Evolutionary conservation across 768 basidiomycete genomes (phyloP), one percentile per base, ranked within the genome.

Genomic region (Russula sp.): DNA sequence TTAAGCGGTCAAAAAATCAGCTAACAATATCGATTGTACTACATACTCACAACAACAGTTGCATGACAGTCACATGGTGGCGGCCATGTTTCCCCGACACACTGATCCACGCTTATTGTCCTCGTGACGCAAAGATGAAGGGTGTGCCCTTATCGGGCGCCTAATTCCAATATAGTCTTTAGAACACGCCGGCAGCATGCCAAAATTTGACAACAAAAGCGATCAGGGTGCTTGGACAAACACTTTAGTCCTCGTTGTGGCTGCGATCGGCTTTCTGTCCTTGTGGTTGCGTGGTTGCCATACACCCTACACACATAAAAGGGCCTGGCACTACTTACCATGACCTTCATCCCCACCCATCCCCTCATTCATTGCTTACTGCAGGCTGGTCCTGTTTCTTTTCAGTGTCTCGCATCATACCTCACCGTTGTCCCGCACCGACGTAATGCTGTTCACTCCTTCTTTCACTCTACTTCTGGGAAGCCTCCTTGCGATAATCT

Each of bases 351-450:
- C 45, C 14, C 18, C 31, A 16, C 39, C 13, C 56, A 4, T 20
- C 31, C 22, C 35, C 37, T 60, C 56, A 42, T 66, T 58, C 53
- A 13, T 50, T 55, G 7, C 48, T 27, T n/a, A 27, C 40, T 27
- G 27, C 13, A 60, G 58, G 59, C 59, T 51, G 59, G 63, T 64
- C 59, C 63, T 60, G 27, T n/a, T 39, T 39, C n/a, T n/a, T 44
- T 31, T 31, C 9, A 6, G 4, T 40, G 37, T 52, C 51, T 31
- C 11, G 1, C 27, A 27, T 63, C 85, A 55, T 63, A 78, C 61
- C 54, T 95, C 83, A 18, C 92, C 77, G 71, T 88, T 71, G 77
- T 95, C 94, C 91, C 94, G 94, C 64, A 40, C 44, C 53, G 63
- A 68, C 65, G 73, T 69, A 67, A 89, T 89, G 87, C 81, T 82